Percentiles rank a stretch among this genome's conserved stretches.
Evolutionary conservation across 805 yeast genomes (phyloP).

Genomic region (Yarrowia deformans): DNA sequence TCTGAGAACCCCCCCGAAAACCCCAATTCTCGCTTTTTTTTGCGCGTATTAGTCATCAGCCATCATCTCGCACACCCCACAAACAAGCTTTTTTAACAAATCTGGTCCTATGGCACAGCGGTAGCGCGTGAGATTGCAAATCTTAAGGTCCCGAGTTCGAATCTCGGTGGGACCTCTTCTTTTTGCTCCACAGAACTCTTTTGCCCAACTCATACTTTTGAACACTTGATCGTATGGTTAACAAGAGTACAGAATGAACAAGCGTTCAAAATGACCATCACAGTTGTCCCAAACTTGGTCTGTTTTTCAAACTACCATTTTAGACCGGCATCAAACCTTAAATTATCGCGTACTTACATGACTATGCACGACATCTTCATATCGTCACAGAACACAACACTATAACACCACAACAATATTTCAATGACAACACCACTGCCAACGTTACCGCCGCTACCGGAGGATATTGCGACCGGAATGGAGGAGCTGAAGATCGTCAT

Average conservation of each 20-base stretch:
- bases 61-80: not conserved
- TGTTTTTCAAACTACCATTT: not conserved
- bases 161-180: slow-evolving; percentile 32
- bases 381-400: not conserved
- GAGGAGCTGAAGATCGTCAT: slow-evolving; percentile 34
- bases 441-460: slow-evolving; percentile 11
- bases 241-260: too few relatives aligned
- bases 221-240: too few relatives aligned
- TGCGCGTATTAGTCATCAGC: slow-evolving; percentile 7
- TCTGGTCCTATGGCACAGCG: slow-evolving; percentile 34
- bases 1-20: too few relatives aligned
- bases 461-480: slow-evolving; percentile 20
- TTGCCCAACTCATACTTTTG: too few relatives aligned
- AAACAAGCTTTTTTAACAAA: not conserved
- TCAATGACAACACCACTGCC: slow-evolving; percentile 17
- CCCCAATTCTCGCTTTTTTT: too few relatives aligned
- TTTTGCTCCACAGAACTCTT: not conserved
- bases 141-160: slow-evolving; percentile 37
- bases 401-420: too few relatives aligned
- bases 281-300: too few relatives aligned
- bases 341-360: not conserved
- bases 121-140: slow-evolving; percentile 37
- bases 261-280: too few relatives aligned
- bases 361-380: not conserved
- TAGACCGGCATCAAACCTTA: not conserved